Evolutionary conservation across 2,329 filamentous ascomycete species (phyloP).

Genomic region (Cadophora luteo-olivacea): DNA sequence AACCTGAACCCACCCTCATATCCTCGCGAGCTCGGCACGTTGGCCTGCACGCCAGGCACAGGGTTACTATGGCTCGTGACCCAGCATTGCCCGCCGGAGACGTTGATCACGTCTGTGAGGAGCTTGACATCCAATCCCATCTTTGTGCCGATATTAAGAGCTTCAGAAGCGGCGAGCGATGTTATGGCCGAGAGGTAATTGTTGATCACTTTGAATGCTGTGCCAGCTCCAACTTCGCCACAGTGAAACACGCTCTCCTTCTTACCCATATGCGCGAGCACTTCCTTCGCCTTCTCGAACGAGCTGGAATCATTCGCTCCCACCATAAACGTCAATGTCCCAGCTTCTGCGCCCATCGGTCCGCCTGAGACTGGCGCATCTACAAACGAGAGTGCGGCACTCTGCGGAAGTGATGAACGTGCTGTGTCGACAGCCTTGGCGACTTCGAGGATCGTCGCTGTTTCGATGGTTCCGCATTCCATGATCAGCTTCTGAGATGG

Average conservation of each 20-base stretch:
- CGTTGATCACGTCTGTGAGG: constrained; percentile 57
- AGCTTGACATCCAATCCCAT: constrained; percentile 61
- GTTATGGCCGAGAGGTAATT: constrained; percentile 67
- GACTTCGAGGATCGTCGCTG: constrained; percentile 56
- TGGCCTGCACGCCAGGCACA: constrained; percentile 44
- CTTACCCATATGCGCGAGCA: constrained; percentile 64
- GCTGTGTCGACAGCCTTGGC: constrained; percentile 18
- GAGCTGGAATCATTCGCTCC: constrained; percentile 52
- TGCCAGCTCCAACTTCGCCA: constrained; percentile 64
- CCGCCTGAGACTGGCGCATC: constrained; percentile 49
- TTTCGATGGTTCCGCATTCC: constrained; percentile 77
- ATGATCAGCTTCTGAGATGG: constrained; percentile 61
- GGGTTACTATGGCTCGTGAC: constrained; percentile 46
- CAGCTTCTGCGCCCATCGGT: constrained; percentile 44
- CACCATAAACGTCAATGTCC: constrained; percentile 49
- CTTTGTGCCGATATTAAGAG: constrained; percentile 65
- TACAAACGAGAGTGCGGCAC: constrained; percentile 41
- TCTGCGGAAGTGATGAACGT: constrained; percentile 5
- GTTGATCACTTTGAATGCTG: constrained; percentile 69
- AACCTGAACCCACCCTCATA: constrained; percentile 61
- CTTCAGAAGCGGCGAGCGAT: constrained; percentile 62
- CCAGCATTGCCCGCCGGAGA: constrained; percentile 49
- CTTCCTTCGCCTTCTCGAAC: constrained; percentile 60
- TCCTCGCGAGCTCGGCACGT: constrained; percentile 41
- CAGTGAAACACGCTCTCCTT: constrained; percentile 56